Base-by-base conservation (phyloP, 2,329 filamentous ascomycete species). In the Diaporthe nobilis region DNA sequence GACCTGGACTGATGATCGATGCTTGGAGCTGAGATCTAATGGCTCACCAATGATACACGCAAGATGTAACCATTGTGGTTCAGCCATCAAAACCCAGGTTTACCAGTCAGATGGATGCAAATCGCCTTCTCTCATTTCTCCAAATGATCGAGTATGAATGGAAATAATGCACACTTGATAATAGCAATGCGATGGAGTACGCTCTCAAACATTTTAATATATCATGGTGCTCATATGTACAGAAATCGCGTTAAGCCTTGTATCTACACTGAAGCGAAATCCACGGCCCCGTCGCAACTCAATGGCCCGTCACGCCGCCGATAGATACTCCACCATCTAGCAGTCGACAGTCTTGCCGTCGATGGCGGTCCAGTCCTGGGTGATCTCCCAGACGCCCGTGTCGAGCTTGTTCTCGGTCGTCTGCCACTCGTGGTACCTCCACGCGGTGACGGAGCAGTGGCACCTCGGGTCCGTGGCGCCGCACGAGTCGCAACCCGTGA, bases 401-500 rank as follows among this genome's bases (percentile, higher is more conserved):
- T 51, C 63, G 20, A 9, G 28, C 47, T 53, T 68, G 20, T 68
- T n/a, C 10, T 37, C 31, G 0, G 63, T 68, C 28, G 63, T 8
- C 47, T 51, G 63, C 63, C 63, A 68, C 63, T 68, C 63, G 63
- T 53, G 63, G 63, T 25, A 68, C 44, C 63, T 51, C 63, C 63
- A 68, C 7, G 63, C 63, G 42, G 44, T 53, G 47, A 68, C 63
- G 22, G 44, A 25, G 63, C 63, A 68, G 31, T 53, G 15, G 63
- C 63, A 68, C 47, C 31, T 25, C 2, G 63, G 63, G 44, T 51
- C 44, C 28, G 10, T 4, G 28, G 17, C 12, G 63, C 17, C 44
- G 31, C 44, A 37, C 5, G 44, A 25, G 63, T 68, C 63, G 44
- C 63, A 68, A 2, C 63, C 44, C 9, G 44, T 53, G 44, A 51